Evolutionary conservation across 306 rosid species (phyloP), one percentile per base, ranked within the genome.

Genomic region (cucumber (Cucumis sativus)): DNA sequence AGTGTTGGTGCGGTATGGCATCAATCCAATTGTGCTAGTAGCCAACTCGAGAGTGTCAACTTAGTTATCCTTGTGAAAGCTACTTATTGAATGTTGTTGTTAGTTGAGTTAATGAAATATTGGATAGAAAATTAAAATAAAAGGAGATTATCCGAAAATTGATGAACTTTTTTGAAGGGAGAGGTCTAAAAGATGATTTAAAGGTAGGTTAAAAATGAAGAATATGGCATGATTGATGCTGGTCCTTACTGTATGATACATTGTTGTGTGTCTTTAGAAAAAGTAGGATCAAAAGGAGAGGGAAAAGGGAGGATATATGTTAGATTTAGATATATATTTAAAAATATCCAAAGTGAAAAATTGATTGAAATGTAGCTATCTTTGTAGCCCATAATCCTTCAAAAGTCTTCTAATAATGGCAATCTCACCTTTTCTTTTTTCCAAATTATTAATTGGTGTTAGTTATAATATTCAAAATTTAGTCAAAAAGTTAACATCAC

Each of bases 311-410:
- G 75, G 40, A 41, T 1, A 41, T 1, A 7, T 70, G 16, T 72
- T 25, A 25, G 30, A 28, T 28, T 72, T 25, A 25, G 30, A 28
- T 28, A 28, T 0, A 49, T 47, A 72, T 70, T 45, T 70, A 21
- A 70, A 45, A 72, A 14, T 72, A 51, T 72, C 60, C n/a, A 51
- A 72, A 72, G 58, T 70, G 33, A 43, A 40, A 69, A 72, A 72
- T 17, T 25, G 58, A 72, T 72, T 72, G 45, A 51, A 71, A 72
- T 72, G 60, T 52, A 28, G 63, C 77, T 28, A 33, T 30, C 11
- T 73, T 30, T 73, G 28, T 6, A 73, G 49, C 49, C 77, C 63
- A 23, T 23, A 73, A 2, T 28, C 63, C 21, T 10, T 54, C 49
- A 28, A 73, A 73, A 73, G 77, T 73, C 41, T 49, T 54, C 5